Conservation (phyloP, 352 stramenopile genomes). For the Globisporangium middletonii region DNA sequence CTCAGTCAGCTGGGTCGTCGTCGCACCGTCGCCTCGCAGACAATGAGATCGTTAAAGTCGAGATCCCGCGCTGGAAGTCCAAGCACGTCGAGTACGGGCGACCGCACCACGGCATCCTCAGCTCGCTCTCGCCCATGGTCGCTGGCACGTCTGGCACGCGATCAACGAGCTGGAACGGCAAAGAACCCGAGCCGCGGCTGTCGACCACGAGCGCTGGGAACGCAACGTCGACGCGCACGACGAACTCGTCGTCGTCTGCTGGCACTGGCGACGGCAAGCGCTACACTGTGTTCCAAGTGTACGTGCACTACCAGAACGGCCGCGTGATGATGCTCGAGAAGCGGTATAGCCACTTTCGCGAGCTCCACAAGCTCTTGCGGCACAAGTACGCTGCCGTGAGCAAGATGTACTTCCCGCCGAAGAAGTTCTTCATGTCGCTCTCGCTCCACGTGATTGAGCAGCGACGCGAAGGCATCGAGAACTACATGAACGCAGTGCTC, state of each 20-base stretch:
- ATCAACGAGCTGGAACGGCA: constrained; percentile 52
- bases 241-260: constrained; percentile 7
- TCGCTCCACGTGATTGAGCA: constrained; percentile 86
- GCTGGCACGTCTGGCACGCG: constrained; percentile 11
- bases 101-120: constrained; percentile 18
- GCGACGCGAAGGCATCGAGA: constrained; percentile 72
- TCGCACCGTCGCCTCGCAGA: constrained; percentile 7
- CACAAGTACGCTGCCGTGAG: constrained; percentile 75
- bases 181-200: constrained; percentile 24
- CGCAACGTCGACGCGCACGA: neutral
- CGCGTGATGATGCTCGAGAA: constrained; percentile 60
- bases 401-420: constrained; percentile 81
- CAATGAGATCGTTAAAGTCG: constrained; percentile 66
- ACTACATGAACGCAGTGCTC: constrained; percentile 78
- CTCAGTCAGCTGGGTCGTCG: constrained; percentile 9
- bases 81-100: constrained; percentile 38
- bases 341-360: constrained; percentile 79
- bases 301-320: constrained; percentile 70
- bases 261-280: constrained; percentile 34
- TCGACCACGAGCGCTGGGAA: constrained; percentile 6
- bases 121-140: constrained; percentile 26
- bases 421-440: constrained; percentile 86
- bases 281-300: constrained; percentile 75
- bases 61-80: constrained; percentile 67
- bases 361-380: constrained; percentile 75